Evolutionary conservation across 2,329 filamentous ascomycete species (phyloP), one percentile per base, ranked within the genome.

Genomic region (Trichoderma simmonsii): DNA sequence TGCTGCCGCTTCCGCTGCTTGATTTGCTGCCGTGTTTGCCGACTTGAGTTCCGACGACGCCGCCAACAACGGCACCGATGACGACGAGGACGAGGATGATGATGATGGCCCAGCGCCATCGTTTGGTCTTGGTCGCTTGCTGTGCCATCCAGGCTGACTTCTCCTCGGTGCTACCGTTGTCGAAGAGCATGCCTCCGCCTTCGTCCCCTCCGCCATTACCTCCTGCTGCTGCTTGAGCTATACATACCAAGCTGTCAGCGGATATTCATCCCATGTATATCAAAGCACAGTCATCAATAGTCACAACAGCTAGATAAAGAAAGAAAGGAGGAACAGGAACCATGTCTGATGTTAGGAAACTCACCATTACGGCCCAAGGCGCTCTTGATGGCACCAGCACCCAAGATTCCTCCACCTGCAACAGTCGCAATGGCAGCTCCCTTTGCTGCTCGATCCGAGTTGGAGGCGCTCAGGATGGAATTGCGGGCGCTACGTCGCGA

Each of bases 11-110:
- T 24, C 73, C 68, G 9, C 77, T 71, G 65, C 76, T 74, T 61
- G 84, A 84, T 62, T 85, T 84, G 73, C 75, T 71, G n/a, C 74
- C 73, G 6, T 78, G 64, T 85, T 85, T 87, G n/a, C 85, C 85
- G 28, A 96, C 80, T 3, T 95, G 83, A 8, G 92, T 91, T 59
- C 94, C 95, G 1, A 93, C 86, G 0, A 93, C 87, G 71, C 92
- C 94, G 26, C 91, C 92, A 2, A 91, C 89, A 68, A 97, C 90
- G 43, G 88, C 94, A 18, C 89, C 90, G 18, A 92, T 79, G 59
- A 97, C 84, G 63, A 95, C 73, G 6, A 94, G 75, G 1, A 86
- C 86, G n/a, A 94, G 85, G 12, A 89, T 76, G 4, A 88, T 80
- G 24, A 91, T 89, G 57, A 96, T 87, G 64, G 90, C 86, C 88